A percentile compares a stretch with the other conserved stretches of the same genome.
Evolutionary conservation across 352 stramenopile genomes (phyloP).

Genomic region (Pythium sukuiense): DNA sequence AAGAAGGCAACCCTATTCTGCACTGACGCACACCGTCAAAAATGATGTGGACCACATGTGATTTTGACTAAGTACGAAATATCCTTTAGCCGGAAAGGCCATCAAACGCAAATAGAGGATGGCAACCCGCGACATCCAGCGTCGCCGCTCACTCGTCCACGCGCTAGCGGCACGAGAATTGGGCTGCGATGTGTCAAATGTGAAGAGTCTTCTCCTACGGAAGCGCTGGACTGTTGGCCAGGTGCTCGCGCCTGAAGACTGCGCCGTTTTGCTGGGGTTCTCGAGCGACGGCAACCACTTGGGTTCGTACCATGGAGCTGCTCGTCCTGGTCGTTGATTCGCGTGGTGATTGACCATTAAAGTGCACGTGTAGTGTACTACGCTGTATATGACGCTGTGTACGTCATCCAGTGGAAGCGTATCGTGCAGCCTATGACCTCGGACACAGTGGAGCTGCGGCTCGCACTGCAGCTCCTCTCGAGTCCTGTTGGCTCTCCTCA

Average conservation of each 20-base stretch:
- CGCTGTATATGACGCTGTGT: constrained; percentile 32
- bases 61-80: constrained; percentile 12
- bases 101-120: constrained; percentile 13
- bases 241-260: constrained; percentile 45
- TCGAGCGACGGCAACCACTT: constrained; percentile 66
- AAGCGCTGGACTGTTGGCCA: constrained; percentile 20
- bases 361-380: constrained; percentile 45
- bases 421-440: constrained; percentile 13
- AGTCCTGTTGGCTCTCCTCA: constrained; percentile 9
- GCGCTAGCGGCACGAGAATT: constrained; percentile 19
- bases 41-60: constrained; percentile 10
- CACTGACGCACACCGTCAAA: constrained; percentile 1
- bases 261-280: constrained; percentile 62
- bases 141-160: constrained; percentile 11
- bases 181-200: neutral
- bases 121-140: neutral
- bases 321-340: neutral
- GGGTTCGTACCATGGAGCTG: constrained; percentile 26
- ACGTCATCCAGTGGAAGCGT: constrained; percentile 54
- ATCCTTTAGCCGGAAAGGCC: neutral
- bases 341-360: neutral
- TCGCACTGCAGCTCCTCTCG: constrained; percentile 11
- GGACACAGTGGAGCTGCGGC: neutral
- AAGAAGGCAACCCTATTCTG: neutral
- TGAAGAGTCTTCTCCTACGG: neutral